Percentiles rank a stretch among this genome's conserved stretches.
phyloP scores from a whole-genome alignment of 2,329 filamentous ascomycete species.

The Trichoderma sp. region DNA sequence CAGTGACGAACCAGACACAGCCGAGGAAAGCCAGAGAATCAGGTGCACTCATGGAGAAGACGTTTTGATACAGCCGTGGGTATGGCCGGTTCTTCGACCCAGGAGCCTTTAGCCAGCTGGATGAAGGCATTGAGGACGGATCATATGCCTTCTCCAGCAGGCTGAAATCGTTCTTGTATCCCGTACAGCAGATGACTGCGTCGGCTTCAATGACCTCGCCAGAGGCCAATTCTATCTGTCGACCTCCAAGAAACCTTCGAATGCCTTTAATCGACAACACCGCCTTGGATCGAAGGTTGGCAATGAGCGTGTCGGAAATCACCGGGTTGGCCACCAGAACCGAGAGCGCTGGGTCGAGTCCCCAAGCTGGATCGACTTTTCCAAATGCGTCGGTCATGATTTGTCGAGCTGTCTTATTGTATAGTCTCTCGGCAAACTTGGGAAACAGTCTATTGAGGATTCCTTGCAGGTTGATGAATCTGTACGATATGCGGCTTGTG shows the following conservation, averaged over 20 bases:
- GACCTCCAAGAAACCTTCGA: slow-evolving; percentile 29
- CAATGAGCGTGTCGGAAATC: slow-evolving; percentile 33
- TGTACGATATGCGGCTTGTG: slow-evolving; percentile 37
- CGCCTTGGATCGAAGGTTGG: slow-evolving; percentile 40
- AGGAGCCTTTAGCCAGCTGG: slow-evolving; percentile 25
- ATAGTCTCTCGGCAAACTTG: slow-evolving; percentile 22
- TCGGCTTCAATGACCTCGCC: slow-evolving; percentile 36
- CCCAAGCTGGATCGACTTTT: slow-evolving; percentile 30
- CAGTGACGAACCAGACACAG: slow-evolving; percentile 29
- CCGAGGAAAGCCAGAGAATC: slow-evolving; percentile 43
- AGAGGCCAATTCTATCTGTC: slow-evolving; percentile 34
- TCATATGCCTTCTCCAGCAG: slow-evolving; percentile 24
- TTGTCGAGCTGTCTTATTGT: slow-evolving; percentile 24
- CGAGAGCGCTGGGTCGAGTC: slow-evolving; percentile 31
- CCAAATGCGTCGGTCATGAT: slow-evolving; percentile 28
- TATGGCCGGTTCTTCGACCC: slow-evolving; percentile 32
- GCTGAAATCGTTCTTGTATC: slow-evolving; percentile 38
- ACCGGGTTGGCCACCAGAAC: slow-evolving; percentile 32
- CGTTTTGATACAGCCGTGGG: slow-evolving; percentile 44
- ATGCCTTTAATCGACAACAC: slow-evolving; percentile 37
- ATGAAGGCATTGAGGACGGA: slow-evolving; percentile 24
- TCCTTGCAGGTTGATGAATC: slow-evolving; percentile 34
- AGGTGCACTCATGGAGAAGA: slow-evolving; percentile 45
- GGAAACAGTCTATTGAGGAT: slow-evolving; percentile 31
- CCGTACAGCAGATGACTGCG: slow-evolving; percentile 40